Conservation (phyloP, 495 filamentous ascomycete species). For the Neurospora sp. region DNA sequence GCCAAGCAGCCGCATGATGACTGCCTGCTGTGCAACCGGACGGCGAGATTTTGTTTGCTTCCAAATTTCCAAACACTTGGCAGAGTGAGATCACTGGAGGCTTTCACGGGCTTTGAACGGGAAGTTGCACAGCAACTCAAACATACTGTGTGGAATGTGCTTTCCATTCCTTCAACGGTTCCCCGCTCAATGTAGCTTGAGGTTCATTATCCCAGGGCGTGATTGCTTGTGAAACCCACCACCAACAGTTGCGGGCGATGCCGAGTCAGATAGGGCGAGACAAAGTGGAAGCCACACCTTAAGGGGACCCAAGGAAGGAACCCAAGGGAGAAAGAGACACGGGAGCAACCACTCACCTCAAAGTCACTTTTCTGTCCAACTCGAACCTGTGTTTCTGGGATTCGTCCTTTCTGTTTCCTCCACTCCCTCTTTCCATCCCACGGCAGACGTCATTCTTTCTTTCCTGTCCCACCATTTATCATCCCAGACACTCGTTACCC, state of each 20-base stretch:
- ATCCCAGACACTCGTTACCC: not conserved
- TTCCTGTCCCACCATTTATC: not conserved
- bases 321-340: not conserved
- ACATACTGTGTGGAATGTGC: not conserved
- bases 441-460: not conserved
- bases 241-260: not conserved
- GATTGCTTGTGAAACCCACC: not conserved
- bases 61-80: not conserved
- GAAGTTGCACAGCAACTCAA: not conserved
- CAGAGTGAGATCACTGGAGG: not conserved
- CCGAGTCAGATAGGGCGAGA: not conserved
- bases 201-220: not conserved
- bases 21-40: not conserved
- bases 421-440: not conserved
- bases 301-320: not conserved
- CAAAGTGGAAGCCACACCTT: not conserved
- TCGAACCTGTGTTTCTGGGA: not conserved
- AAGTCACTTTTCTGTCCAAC: not conserved
- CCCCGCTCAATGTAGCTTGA: not conserved
- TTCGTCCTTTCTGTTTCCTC: not conserved
- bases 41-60: not conserved
- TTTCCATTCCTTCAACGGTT: not conserved
- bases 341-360: not conserved
- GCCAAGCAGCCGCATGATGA: not conserved
- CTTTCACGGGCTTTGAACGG: not conserved